These are phyloP conservation scores for Yarrowia sp. DNA, from an alignment of 805 yeast species.

Conservation along the genomic window DNA sequence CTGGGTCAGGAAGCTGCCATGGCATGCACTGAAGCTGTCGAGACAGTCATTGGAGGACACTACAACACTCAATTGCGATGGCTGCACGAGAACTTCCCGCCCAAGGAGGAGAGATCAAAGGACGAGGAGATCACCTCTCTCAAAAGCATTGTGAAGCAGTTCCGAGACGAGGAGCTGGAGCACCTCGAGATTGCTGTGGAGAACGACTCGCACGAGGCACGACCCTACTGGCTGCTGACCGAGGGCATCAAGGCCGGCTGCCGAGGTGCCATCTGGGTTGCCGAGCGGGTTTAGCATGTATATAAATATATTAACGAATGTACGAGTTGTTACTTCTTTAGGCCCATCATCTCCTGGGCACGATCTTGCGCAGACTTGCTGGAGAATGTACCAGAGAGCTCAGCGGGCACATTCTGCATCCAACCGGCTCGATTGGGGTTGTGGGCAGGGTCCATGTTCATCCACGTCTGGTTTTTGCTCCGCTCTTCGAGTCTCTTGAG, in stretches of 20 bases:
- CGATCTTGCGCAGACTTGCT: neutral
- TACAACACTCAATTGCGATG: slow-evolving; percentile 86
- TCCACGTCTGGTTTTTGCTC: neutral
- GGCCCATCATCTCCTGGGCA: slow-evolving; percentile 14
- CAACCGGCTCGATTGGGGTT: slow-evolving; percentile 17
- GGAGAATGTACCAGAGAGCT: neutral
- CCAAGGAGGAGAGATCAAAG: slow-evolving; percentile 34
- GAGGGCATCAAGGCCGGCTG: slow-evolving; percentile 84
- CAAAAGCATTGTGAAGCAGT: slow-evolving; percentile 62
- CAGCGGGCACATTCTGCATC: slow-evolving; percentile 4
- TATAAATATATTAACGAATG: slow-evolving; percentile 6
- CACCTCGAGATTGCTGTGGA: slow-evolving; percentile 92
- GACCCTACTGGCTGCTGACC: slow-evolving; percentile 84
- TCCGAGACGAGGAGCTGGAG: slow-evolving; percentile 92
- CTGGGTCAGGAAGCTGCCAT: slow-evolving; percentile 94
- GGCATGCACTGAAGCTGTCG: slow-evolving; percentile 99
- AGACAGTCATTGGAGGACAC: slow-evolving; percentile 95
- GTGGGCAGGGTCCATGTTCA: neutral
- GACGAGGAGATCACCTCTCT: slow-evolving; percentile 56
- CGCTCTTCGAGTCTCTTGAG: slow-evolving; percentile 1
- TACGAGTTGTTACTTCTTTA: neutral
- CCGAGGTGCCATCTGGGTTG: slow-evolving; percentile 84
- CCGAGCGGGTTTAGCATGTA: slow-evolving; percentile 64
- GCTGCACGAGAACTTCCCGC: slow-evolving; percentile 62
- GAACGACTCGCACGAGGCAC: slow-evolving; percentile 88